phyloP scores from a whole-genome alignment of 768 basidiomycete species.

The Tricholoma sp. region DNA sequence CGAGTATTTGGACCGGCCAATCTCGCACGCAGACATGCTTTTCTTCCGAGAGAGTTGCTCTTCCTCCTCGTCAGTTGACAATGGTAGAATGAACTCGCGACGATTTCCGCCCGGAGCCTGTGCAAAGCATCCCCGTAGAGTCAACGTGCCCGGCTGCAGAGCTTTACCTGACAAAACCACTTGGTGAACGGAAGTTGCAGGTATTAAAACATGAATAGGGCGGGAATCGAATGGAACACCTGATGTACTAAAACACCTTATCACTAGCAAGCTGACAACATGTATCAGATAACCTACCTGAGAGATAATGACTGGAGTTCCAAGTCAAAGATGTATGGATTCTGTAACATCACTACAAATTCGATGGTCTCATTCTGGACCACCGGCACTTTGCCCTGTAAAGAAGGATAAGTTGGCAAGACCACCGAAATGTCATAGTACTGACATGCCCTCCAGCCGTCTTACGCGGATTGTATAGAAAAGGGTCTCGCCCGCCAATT shows the following conservation, averaged over 20 bases:
- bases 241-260: slow-evolving; percentile 53
- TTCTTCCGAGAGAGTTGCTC: slow-evolving; percentile 50
- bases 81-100: slow-evolving; percentile 72
- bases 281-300: slow-evolving; percentile 46
- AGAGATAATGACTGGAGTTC: slow-evolving; percentile 79
- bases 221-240: slow-evolving; percentile 72
- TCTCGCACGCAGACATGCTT: slow-evolving; percentile 60
- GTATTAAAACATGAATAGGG: slow-evolving; percentile 58
- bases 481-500: slow-evolving; percentile 65
- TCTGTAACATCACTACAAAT: slow-evolving; percentile 78
- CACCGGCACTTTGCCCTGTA: slow-evolving; percentile 55
- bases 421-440: background rate
- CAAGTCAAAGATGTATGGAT: slow-evolving; percentile 90
- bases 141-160: slow-evolving; percentile 56
- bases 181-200: slow-evolving; percentile 70
- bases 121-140: slow-evolving; percentile 73
- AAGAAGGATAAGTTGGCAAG: slow-evolving; percentile 1
- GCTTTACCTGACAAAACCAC: slow-evolving; percentile 69
- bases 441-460: slow-evolving; percentile 53
- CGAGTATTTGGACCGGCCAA: slow-evolving; percentile 63
- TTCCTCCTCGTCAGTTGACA: slow-evolving; percentile 70
- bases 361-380: slow-evolving; percentile 84
- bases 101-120: slow-evolving; percentile 69
- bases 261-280: slow-evolving; percentile 6
- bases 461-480: slow-evolving; percentile 88